These are phyloP conservation scores for Phellopilus nigrolimitatus DNA, from an alignment of 1,284 basidiomycete species.

Conservation along the genomic window DNA sequence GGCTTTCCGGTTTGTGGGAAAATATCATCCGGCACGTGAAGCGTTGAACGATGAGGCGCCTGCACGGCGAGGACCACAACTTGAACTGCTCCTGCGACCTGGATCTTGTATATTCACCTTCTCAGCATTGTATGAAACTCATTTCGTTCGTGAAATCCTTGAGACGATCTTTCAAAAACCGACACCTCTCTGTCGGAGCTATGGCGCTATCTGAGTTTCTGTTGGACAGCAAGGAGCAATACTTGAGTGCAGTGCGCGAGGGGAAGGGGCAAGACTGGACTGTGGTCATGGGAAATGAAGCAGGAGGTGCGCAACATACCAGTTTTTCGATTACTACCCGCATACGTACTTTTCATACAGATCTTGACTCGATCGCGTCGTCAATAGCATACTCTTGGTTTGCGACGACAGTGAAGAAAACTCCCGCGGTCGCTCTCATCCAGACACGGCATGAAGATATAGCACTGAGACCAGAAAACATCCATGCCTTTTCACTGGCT, in stretches of 20 bases:
- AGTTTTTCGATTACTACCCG: not conserved
- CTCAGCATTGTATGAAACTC: too few species aligned
- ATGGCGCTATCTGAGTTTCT: conserved; percentile 33
- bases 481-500: conserved; percentile 62
- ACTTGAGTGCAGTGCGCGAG: conserved; percentile 39
- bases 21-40: too few species aligned
- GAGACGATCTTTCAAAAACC: too few species aligned
- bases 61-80: too few species aligned
- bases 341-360: conserved; percentile 36
- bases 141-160: too few species aligned
- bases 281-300: conserved; percentile 87
- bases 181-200: too few species aligned
- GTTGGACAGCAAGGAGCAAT: conserved; percentile 37
- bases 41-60: too few species aligned
- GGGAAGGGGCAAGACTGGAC: conserved; percentile 62
- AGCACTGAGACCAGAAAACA: conserved; percentile 81
- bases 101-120: too few species aligned
- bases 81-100: too few species aligned
- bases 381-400: conserved; percentile 81
- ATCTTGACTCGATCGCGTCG: conserved; percentile 84
- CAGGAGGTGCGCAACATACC: conserved; percentile 70
- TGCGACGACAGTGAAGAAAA: conserved; percentile 43
- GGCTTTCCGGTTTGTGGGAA: too few species aligned
- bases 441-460: conserved; percentile 71
- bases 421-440: conserved; percentile 66